Evolutionary conservation across 2,329 filamentous ascomycete species (phyloP).

Genomic region (Cercospora citrullina): DNA sequence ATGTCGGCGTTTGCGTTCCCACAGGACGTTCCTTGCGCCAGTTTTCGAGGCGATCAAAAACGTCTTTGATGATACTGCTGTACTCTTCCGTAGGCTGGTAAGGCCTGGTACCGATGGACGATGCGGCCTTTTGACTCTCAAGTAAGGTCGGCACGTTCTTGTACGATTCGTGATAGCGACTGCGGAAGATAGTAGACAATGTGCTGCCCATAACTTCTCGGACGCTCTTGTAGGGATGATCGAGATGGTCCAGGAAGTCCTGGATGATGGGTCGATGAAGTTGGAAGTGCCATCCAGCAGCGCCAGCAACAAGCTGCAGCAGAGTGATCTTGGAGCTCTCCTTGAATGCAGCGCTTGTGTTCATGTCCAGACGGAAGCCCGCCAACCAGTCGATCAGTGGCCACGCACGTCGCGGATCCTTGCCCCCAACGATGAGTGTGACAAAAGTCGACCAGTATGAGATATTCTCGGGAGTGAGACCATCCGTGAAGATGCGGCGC

Average conservation of each 20-base stretch:
- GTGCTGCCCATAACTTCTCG: slow-evolving; percentile 92
- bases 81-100: slow-evolving; percentile 80
- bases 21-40: slow-evolving; percentile 84
- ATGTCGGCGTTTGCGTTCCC: slow-evolving; percentile 88
- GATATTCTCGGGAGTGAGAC: slow-evolving; percentile 89
- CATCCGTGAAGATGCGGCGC: slow-evolving; percentile 82
- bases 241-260: slow-evolving; percentile 85
- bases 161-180: slow-evolving; percentile 92
- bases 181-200: slow-evolving; percentile 83
- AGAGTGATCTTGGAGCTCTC: slow-evolving; percentile 95
- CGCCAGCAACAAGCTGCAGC: slow-evolving; percentile 81
- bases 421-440: slow-evolving; percentile 81
- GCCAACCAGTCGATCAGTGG: slow-evolving; percentile 82
- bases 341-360: slow-evolving; percentile 96
- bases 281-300: slow-evolving; percentile 95
- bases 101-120: slow-evolving; percentile 79
- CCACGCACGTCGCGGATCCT: slow-evolving; percentile 83
- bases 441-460: slow-evolving; percentile 94
- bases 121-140: slow-evolving; percentile 73
- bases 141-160: slow-evolving; percentile 74
- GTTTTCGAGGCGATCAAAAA: slow-evolving; percentile 77
- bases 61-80: slow-evolving; percentile 65
- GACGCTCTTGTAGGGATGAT: slow-evolving; percentile 97
- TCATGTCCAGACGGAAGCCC: slow-evolving; percentile 87
- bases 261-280: slow-evolving; percentile 82